Evolutionary conservation across 2,329 filamentous ascomycete species (phyloP).

Genomic region (Reticulascus tulasneorum): DNA sequence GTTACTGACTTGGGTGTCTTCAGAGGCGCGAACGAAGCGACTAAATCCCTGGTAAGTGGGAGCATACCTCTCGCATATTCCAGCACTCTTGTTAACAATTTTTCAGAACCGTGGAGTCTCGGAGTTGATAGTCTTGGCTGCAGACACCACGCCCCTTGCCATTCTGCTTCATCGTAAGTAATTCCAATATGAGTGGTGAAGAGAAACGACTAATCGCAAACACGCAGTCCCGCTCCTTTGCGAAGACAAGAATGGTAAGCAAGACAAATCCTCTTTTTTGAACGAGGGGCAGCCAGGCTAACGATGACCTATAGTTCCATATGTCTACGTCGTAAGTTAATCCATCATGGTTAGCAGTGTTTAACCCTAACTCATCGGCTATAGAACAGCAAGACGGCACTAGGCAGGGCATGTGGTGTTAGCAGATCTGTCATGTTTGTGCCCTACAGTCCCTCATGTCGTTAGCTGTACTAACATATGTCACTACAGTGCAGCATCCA

Average conservation of each 20-base stretch:
- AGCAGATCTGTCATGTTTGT: constrained; percentile 85
- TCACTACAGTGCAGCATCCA: constrained; percentile 71
- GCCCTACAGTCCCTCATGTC: no score
- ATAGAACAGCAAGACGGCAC: constrained; percentile 67
- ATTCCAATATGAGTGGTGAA: no score
- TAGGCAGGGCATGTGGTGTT: constrained; percentile 88
- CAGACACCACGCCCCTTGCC: constrained; percentile 80
- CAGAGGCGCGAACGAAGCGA: constrained; percentile 39
- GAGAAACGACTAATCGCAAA: no score
- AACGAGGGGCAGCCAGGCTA: constrained; percentile 49
- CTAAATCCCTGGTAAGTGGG: constrained; percentile 89
- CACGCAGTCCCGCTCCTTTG: constrained; percentile 85
- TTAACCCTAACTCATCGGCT: no score
- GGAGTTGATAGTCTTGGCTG: constrained; percentile 77
- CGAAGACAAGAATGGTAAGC: constrained; percentile 65
- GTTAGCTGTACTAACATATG: no score
- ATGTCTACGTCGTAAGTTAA: constrained; percentile 54
- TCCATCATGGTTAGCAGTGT: constrained; percentile 46
- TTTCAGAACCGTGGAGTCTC: constrained; percentile 85
- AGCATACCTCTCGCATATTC: no score
- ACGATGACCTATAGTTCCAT: no score
- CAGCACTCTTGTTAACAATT: no score
- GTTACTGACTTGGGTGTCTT: neutral
- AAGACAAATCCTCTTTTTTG: constrained; percentile 7
- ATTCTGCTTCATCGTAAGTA: constrained; percentile 86